Conservation (phyloP, 257 asterid genomes). For the Lycium ferocissimum region DNA sequence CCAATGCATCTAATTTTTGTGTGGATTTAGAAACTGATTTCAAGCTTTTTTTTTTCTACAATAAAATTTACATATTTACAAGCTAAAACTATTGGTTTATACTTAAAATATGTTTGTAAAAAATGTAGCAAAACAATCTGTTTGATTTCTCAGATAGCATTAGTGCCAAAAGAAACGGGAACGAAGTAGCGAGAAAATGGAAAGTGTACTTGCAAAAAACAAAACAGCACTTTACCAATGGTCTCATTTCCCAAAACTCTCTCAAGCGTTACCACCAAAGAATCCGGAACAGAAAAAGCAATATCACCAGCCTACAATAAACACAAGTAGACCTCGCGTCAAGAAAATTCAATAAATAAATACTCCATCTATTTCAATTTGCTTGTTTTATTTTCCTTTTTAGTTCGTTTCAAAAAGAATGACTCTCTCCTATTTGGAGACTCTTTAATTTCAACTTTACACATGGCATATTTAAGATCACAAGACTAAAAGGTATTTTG, state of each 20-base stretch:
- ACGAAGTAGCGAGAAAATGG: not conserved
- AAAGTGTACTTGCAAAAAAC: slow-evolving; percentile 15
- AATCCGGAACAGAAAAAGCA: slow-evolving; percentile 80
- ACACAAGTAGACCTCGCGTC: not conserved
- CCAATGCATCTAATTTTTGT: not conserved
- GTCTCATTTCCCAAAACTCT: slow-evolving; percentile 92
- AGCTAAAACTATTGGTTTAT: not conserved
- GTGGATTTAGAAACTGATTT: not conserved
- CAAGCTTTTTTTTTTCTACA: not conserved
- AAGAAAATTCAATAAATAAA: not conserved
- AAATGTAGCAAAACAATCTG: not conserved
- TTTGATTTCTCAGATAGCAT: not conserved
- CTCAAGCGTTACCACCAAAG: slow-evolving; percentile 95
- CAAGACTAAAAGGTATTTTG: too few species aligned
- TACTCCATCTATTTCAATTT: too few species aligned
- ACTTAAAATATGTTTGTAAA: not conserved
- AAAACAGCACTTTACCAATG: slow-evolving; percentile 61
- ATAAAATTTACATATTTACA: not conserved
- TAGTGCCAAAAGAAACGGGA: not conserved
- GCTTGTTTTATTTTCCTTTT: too few species aligned
- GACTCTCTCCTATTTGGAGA: too few species aligned
- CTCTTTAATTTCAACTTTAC: too few species aligned
- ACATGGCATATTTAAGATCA: too few species aligned
- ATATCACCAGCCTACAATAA: slow-evolving; percentile 75
- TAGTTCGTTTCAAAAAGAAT: too few species aligned